Evolutionary conservation across 768 basidiomycete species (phyloP).

Genomic region (Russula dissimulans): DNA sequence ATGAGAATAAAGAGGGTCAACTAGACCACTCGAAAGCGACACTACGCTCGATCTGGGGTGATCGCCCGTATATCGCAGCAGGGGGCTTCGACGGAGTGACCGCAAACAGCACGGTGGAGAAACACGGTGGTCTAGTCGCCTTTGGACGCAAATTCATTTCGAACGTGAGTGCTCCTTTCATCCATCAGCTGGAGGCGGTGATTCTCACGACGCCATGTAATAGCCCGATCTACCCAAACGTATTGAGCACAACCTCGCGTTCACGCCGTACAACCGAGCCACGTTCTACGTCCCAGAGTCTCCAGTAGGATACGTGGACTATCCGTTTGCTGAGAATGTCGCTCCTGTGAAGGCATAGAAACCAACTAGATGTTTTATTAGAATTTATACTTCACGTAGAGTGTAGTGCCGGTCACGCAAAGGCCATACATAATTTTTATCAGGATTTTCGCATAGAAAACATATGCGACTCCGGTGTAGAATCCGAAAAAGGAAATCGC

Average conservation of each 20-base stretch:
- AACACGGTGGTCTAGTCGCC: conserved; percentile 4
- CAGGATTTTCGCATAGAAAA: no score
- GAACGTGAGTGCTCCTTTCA: background rate
- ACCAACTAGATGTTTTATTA: no score
- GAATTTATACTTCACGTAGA: no score
- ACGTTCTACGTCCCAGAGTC: conserved; percentile 6
- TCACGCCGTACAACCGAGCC: background rate
- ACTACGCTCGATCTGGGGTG: background rate
- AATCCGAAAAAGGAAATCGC: no score
- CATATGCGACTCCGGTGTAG: no score
- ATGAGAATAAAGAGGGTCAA: no score
- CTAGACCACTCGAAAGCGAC: no score
- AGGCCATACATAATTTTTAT: no score
- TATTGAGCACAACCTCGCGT: background rate
- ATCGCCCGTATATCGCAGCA: conserved; percentile 1
- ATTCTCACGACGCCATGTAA: background rate
- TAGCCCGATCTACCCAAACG: conserved; percentile 17
- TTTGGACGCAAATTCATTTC: conserved; percentile 12
- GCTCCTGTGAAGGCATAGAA: no score
- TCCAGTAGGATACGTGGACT: conserved; percentile 25
- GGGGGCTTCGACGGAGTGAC: conserved; percentile 4
- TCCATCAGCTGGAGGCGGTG: background rate
- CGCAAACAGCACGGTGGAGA: background rate
- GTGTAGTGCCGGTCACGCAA: no score
- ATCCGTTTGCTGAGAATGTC: conserved; percentile 2